Base-by-base conservation (phyloP, 345 rosid species). In the Gynandropsis gynandra region DNA sequence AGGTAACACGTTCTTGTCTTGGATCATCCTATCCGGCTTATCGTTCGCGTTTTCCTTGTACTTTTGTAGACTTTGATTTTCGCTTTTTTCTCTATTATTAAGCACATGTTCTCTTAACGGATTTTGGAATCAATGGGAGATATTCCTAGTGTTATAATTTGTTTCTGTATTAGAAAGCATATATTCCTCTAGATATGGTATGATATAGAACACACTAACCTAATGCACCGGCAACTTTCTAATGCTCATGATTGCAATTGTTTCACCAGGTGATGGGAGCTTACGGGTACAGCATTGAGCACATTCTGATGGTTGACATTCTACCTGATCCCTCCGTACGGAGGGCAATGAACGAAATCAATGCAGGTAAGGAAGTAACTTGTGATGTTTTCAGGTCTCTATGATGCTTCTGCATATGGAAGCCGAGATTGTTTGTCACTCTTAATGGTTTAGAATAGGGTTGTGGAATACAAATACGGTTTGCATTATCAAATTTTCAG, bases 281-380 rank as follows among this genome's bases (percentile, higher is more conserved):
- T 42, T 88, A 93, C 73, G 99, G 99, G 52, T 88, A 81, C 70
- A 83, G 74, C 79, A 88, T 93, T 45, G 97, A 93, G 74, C 97
- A 93, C 69, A 88, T 93, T 42, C 74, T 93, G 54, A 78, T 93
- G 99, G 87, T 93, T 63, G 99, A 93, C 75, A 83, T 93, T 53
- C 65, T 93, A 61, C 96, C 99, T 1, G 99, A 93, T 67, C 45
- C 82, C 8, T 64, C 95, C 48, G 97, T 93, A 14, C 93, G 97
- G 56, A 78, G 62, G 73, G 97, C 99, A 12, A 88, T 93, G 99
- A 93, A 93, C 35, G 99, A 93, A 76, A 93, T 93, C 57, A 93
- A 93, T 69, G 99, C 99, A 63, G 97, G 99, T 92, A 70, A 58
- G 10, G 24, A 10, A 27, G 8, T 46, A 11, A 4, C 5, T 52